These are phyloP conservation scores for Forsythia viridissima DNA, from an alignment of 257 asterid genomes.

Conservation along the genomic window DNA sequence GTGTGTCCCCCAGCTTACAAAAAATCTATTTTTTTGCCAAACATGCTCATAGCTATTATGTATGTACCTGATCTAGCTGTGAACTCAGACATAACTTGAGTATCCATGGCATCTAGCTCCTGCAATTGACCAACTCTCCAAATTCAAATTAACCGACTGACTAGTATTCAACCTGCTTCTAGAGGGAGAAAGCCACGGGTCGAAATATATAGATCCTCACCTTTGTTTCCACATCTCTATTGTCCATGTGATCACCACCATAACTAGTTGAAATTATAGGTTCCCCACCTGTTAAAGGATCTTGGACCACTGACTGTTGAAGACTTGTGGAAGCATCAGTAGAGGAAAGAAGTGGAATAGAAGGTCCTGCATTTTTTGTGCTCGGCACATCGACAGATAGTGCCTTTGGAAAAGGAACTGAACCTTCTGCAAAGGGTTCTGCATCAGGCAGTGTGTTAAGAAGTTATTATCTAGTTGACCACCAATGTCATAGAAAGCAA, in stretches of 20 bases:
- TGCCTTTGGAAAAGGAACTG: conserved; percentile 30
- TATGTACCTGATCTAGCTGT: conserved; percentile 49
- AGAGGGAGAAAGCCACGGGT: conserved; percentile 25
- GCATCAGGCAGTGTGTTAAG: conserved; percentile 10
- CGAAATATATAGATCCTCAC: conserved; percentile 30
- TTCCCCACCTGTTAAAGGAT: conserved; percentile 39
- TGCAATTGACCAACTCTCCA: conserved; percentile 42
- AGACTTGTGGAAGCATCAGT: conserved; percentile 30
- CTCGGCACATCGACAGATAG: conserved; percentile 22
- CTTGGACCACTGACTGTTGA: conserved; percentile 36
- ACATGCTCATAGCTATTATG: too few relatives aligned
- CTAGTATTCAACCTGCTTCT: neutral
- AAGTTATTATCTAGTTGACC: too few relatives aligned
- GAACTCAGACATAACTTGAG: conserved; percentile 35
- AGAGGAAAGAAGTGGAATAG: conserved; percentile 27
- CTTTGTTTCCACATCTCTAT: conserved; percentile 34
- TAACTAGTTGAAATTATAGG: conserved; percentile 39
- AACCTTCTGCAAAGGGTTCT: conserved; percentile 29
- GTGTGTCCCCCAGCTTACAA: too few relatives aligned
- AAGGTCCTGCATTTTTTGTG: conserved; percentile 26
- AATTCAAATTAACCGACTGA: conserved; percentile 9
- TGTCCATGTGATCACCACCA: conserved; percentile 22
- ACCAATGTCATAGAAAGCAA: too few relatives aligned
- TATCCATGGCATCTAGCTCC: conserved; percentile 47
- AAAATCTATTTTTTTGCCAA: too few relatives aligned